Evolutionary conservation across 768 basidiomycete species (phyloP).

Genomic region (Ramaria rubella): DNA sequence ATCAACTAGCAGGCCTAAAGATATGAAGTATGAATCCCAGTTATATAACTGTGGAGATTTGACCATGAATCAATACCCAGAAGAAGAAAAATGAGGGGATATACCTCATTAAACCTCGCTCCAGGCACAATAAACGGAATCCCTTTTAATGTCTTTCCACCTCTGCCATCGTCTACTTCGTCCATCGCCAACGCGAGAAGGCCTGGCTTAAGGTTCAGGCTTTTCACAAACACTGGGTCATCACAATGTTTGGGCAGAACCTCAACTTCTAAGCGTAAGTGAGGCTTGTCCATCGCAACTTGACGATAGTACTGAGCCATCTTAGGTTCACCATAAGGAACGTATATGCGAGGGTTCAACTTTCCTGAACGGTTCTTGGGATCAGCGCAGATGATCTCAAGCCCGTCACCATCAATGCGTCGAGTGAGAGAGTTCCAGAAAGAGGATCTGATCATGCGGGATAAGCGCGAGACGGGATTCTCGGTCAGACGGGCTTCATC

Average conservation of each 20-base stretch:
- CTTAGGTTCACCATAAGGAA: constrained; percentile 85
- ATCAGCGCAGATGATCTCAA: constrained; percentile 96
- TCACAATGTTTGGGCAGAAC: constrained; percentile 83
- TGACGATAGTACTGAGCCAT: constrained; percentile 95
- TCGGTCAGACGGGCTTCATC: constrained; percentile 97
- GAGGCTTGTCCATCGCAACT: constrained; percentile 87
- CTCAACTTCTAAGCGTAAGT: constrained; percentile 89
- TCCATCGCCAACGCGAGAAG: constrained; percentile 95
- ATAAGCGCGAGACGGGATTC: constrained; percentile 94
- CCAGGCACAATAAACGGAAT: constrained; percentile 98
- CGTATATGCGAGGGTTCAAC: constrained; percentile 87
- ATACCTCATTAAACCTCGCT: constrained; percentile 86
- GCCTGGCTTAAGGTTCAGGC: constrained; percentile 89
- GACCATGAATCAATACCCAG: not conserved
- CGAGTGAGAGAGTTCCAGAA: constrained; percentile 98
- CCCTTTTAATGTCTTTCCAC: constrained; percentile 79
- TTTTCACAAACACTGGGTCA: constrained; percentile 84
- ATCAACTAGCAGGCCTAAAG: constrained; percentile 90
- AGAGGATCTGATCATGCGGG: constrained; percentile 94
- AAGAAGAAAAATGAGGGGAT: constrained; percentile 19
- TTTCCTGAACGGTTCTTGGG: constrained; percentile 95
- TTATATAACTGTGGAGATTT: constrained; percentile 71
- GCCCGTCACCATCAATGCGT: constrained; percentile 92
- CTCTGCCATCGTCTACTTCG: constrained; percentile 71
- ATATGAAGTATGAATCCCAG: constrained; percentile 94